A percentile compares a stretch with the other conserved stretches of the same genome.
Evolutionary conservation across 108 stramenopile genomes (phyloP).

Genomic region (Cyclostephanos tholiformis): DNA sequence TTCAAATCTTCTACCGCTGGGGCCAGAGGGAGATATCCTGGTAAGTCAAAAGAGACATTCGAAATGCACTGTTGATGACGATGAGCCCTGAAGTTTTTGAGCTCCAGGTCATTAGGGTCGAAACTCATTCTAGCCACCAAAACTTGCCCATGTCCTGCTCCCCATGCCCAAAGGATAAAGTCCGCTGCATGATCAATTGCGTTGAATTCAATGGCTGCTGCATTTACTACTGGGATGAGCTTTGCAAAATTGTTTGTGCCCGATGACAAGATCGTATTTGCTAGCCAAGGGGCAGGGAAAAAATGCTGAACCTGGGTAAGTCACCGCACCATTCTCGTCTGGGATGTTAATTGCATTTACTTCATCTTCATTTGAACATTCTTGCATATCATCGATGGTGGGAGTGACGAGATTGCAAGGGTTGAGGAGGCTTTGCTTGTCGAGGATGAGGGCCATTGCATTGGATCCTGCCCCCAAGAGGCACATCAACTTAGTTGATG

Average conservation of each 20-base stretch:
- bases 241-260: not conserved
- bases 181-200: not conserved
- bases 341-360: no score
- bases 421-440: no score
- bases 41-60: not conserved
- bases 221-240: not conserved
- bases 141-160: not conserved
- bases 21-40: not conserved
- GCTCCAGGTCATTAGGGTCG: not conserved
- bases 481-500: no score
- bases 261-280: not conserved
- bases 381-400: no score
- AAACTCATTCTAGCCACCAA: not conserved
- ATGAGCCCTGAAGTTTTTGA: not conserved
- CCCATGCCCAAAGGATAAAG: slow-evolving; percentile 1
- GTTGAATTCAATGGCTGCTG: not conserved
- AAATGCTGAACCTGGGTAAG: not conserved
- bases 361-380: no score
- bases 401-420: no score
- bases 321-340: no score
- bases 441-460: no score
- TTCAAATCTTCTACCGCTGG: not conserved
- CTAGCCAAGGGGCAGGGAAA: not conserved
- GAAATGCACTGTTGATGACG: not conserved
- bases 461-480: no score